These are phyloP conservation scores for Lactarius quietus DNA, from an alignment of 768 basidiomycete species.

Conservation along the genomic window DNA sequence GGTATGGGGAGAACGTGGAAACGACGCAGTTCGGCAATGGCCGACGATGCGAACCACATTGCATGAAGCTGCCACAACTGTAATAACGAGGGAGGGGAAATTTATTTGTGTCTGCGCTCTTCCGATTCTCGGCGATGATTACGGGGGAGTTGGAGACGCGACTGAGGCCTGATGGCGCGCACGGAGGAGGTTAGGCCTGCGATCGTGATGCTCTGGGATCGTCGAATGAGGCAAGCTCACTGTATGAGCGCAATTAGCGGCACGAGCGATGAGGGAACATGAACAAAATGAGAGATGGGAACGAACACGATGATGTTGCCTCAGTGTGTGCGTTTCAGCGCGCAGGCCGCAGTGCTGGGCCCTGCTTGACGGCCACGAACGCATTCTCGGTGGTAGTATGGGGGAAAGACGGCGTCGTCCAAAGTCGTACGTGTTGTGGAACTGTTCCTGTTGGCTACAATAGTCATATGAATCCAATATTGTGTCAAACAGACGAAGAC, in stretches of 20 bases:
- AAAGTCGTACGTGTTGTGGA: too few relatives aligned
- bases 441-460: too few relatives aligned
- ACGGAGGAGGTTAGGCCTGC: constrained; percentile 96
- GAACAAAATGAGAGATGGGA: too few relatives aligned
- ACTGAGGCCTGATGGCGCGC: too few relatives aligned
- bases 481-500: too few relatives aligned
- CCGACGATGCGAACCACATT: constrained; percentile 41
- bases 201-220: constrained; percentile 99
- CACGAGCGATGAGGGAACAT: not conserved
- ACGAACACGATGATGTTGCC: constrained; percentile 49
- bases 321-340: constrained; percentile 94
- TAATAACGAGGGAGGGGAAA: too few relatives aligned
- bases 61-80: too few relatives aligned
- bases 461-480: too few relatives aligned
- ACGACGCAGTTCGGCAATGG: constrained; percentile 89
- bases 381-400: too few relatives aligned
- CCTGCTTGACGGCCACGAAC: constrained; percentile 95
- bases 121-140: constrained; percentile 97
- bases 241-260: constrained; percentile 81
- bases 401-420: too few relatives aligned
- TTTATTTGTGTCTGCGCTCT: constrained; percentile 89
- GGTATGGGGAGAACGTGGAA: constrained; percentile 2
- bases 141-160: constrained; percentile 32
- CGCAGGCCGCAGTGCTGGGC: constrained; percentile 93
- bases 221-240: constrained; percentile 99